Percentiles rank a stretch among this genome's conserved stretches.
Conservation (phyloP, 2,329 filamentous ascomycete genomes). For the Calonectria hawksworthii region DNA sequence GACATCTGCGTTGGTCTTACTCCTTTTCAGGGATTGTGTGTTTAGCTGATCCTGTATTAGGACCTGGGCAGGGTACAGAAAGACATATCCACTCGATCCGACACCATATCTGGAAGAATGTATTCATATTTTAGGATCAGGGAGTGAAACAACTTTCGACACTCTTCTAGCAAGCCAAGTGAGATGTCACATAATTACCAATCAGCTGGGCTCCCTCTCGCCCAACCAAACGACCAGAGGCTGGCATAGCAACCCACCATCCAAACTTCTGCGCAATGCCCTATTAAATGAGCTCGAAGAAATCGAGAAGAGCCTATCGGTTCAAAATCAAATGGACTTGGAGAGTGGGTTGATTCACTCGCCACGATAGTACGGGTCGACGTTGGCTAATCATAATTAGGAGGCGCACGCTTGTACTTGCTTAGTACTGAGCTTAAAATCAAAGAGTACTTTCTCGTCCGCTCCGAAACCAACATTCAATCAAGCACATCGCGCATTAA, state of each 20-base stretch:
- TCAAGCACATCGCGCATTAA: background rate
- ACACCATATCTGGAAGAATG: constrained; percentile 69
- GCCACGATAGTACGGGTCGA: background rate
- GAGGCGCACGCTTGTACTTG: constrained; percentile 7
- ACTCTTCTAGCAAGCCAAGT: constrained; percentile 20
- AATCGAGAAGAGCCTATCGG: background rate
- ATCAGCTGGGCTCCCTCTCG: constrained; percentile 7
- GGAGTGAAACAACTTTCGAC: constrained; percentile 25
- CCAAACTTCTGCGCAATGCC: constrained; percentile 8
- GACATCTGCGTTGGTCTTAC: constrained; percentile 43
- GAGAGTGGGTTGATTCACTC: background rate
- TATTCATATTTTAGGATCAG: constrained; percentile 54
- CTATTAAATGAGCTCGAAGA: constrained; percentile 22
- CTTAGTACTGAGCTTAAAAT: constrained; percentile 28
- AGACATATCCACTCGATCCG: constrained; percentile 60
- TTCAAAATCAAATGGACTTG: background rate
- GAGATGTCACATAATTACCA: constrained; percentile 30
- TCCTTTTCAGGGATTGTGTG: background rate
- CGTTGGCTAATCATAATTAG: background rate
- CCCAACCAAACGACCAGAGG: background rate
- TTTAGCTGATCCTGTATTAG: constrained; percentile 26
- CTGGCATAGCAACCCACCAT: background rate
- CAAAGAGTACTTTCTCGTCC: constrained; percentile 21
- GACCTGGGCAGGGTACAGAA: constrained; percentile 51
- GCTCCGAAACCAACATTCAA: background rate